Evolutionary conservation across 768 basidiomycete genomes (phyloP).

Genomic region (Rhodotorula kratochvilovae): DNA sequence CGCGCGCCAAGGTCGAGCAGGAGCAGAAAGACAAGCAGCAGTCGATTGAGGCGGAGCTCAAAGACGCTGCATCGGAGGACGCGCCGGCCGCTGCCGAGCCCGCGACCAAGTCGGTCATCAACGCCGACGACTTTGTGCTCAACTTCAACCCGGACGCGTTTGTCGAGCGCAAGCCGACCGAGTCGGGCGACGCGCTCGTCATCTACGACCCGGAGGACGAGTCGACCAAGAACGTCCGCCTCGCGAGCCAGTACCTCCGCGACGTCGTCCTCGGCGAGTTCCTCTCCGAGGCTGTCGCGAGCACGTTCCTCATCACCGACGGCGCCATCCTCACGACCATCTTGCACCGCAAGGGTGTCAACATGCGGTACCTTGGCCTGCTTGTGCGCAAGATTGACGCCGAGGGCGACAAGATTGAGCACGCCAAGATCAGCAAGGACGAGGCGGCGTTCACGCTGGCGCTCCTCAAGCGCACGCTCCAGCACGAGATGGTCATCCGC

Average conservation of each 20-base stretch:
- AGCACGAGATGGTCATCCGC: slow-evolving; percentile 52
- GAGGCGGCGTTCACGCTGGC: slow-evolving; percentile 20
- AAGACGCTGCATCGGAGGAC: slow-evolving; percentile 39
- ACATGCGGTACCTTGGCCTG: slow-evolving; percentile 52
- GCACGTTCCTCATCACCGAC: slow-evolving; percentile 47
- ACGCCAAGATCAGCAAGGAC: slow-evolving; percentile 19
- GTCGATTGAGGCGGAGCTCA: slow-evolving; percentile 42
- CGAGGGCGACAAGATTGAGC: slow-evolving; percentile 40
- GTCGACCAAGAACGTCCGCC: slow-evolving; percentile 50
- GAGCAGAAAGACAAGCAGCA: slow-evolving; percentile 31
- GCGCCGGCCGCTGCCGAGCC: slow-evolving; percentile 26
- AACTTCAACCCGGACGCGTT: slow-evolving; percentile 53
- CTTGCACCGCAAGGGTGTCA: slow-evolving; percentile 51
- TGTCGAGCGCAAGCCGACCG: slow-evolving; percentile 43
- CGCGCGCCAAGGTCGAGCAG: slow-evolving; percentile 36
- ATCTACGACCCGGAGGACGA: slow-evolving; percentile 48
- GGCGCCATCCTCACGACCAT: slow-evolving; percentile 47
- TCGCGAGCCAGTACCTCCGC: slow-evolving; percentile 50
- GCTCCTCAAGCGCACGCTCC: slow-evolving; percentile 45
- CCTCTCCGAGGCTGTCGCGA: slow-evolving; percentile 46
- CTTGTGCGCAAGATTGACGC: slow-evolving; percentile 46
- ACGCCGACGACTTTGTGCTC: slow-evolving; percentile 49
- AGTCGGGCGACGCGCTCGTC: slow-evolving; percentile 10
- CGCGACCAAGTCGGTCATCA: slow-evolving; percentile 45
- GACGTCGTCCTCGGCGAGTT: slow-evolving; percentile 47